These are phyloP conservation scores for Saccharum spontaneum DNA, from an alignment of 176 grass and related monocot species.

Conservation along the genomic window DNA sequence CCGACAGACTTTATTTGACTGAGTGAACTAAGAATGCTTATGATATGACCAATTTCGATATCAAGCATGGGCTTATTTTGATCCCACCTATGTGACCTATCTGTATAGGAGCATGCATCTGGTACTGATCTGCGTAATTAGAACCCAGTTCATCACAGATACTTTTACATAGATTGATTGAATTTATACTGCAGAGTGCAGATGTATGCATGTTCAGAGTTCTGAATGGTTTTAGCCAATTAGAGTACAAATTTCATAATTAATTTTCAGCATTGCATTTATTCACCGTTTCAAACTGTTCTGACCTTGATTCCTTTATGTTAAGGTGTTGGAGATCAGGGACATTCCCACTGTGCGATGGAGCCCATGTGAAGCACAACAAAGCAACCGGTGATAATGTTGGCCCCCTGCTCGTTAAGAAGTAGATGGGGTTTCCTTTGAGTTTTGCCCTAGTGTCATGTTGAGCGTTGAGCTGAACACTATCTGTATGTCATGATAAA, in stretches of 20 bases:
- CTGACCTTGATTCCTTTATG: constrained; percentile 2
- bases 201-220: neutral
- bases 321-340: constrained; percentile 92
- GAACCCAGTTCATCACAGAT: neutral
- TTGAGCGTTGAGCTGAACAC: neutral
- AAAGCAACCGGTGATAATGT: constrained; percentile 94
- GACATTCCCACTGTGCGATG: constrained; percentile 93
- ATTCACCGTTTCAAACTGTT: neutral
- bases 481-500: neutral
- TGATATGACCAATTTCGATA: neutral
- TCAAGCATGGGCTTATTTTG: neutral
- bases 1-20: neutral
- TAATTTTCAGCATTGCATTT: neutral
- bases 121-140: neutral
- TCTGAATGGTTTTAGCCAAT: neutral
- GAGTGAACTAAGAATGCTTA: neutral
- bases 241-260: neutral
- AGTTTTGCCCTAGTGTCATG: neutral
- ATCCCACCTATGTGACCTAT: neutral
- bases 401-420: constrained; percentile 86
- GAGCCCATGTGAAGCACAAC: constrained; percentile 94
- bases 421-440: constrained; percentile 37
- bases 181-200: neutral
- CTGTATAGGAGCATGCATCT: neutral
- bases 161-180: neutral